These are phyloP conservation scores for Yamadazyma siamensis DNA, from an alignment of 1,139 yeast genomes.

Conservation along the genomic window DNA sequence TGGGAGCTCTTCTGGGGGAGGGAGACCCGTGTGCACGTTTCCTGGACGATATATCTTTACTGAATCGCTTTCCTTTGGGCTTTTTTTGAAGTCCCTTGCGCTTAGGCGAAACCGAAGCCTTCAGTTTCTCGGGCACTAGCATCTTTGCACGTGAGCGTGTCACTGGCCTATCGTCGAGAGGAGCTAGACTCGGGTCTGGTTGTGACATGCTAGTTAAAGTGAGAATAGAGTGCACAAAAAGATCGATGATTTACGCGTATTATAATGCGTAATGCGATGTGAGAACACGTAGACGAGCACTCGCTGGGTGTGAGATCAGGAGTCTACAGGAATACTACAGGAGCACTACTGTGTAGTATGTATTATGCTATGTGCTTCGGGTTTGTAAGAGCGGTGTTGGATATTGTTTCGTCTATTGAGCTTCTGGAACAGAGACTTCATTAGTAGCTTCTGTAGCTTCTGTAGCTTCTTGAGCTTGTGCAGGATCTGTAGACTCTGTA, in stretches of 20 bases:
- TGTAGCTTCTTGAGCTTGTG: too few relatives aligned
- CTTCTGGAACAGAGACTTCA: too few relatives aligned
- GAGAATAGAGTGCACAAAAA: background rate
- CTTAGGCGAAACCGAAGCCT: background rate
- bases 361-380: background rate
- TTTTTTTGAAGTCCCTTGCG: background rate
- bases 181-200: background rate
- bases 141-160: conserved; percentile 4
- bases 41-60: background rate
- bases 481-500: too few relatives aligned
- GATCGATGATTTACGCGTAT: background rate
- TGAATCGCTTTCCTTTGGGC: conserved; percentile 1
- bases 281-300: too few relatives aligned
- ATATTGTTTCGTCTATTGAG: too few relatives aligned
- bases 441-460: too few relatives aligned
- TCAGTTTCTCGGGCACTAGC: background rate
- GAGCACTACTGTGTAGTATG: background rate
- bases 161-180: conserved; percentile 5
- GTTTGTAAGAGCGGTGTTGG: too few relatives aligned
- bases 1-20: background rate
- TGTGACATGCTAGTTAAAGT: background rate
- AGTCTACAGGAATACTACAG: background rate
- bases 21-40: background rate
- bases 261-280: too few relatives aligned
- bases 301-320: too few relatives aligned